Evolutionary conservation across 2,329 filamentous ascomycete genomes (phyloP).

Genomic region (Zymoseptoria crescenta): DNA sequence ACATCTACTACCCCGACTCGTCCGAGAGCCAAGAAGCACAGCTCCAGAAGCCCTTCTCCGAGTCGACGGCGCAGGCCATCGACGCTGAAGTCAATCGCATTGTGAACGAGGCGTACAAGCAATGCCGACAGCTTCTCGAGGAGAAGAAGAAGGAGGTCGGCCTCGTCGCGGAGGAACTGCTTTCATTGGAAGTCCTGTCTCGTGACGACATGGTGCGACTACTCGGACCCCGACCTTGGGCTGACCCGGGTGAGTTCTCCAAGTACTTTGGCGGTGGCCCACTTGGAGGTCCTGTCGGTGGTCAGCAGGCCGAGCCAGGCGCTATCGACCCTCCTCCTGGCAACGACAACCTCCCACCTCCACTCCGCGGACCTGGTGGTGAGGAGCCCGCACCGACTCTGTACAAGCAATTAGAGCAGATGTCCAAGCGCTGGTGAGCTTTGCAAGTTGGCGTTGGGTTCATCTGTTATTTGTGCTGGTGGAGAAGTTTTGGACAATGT

Average conservation of each 20-base stretch:
- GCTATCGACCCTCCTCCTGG: slow-evolving; percentile 10
- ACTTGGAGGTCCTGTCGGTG: slow-evolving; percentile 10
- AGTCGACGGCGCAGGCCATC: slow-evolving; percentile 86
- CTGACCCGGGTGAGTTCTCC: slow-evolving; percentile 78
- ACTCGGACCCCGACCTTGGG: slow-evolving; percentile 74
- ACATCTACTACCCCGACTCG: slow-evolving; percentile 73
- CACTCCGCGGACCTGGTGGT: slow-evolving; percentile 13
- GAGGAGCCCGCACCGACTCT: slow-evolving; percentile 23
- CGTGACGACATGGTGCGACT: slow-evolving; percentile 88
- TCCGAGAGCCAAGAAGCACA: slow-evolving; percentile 46
- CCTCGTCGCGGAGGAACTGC: slow-evolving; percentile 82
- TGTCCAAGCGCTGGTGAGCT: slow-evolving; percentile 12
- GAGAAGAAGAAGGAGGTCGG: slow-evolving; percentile 85
- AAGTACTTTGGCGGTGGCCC: slow-evolving; percentile 67
- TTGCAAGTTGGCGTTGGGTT: neutral
- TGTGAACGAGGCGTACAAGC: slow-evolving; percentile 83
- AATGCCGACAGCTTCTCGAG: slow-evolving; percentile 74
- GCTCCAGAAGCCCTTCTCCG: slow-evolving; percentile 90
- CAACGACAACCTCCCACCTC: slow-evolving; percentile 14
- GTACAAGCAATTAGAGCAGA: slow-evolving; percentile 20
- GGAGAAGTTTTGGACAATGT: neutral
- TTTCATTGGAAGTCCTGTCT: slow-evolving; percentile 83
- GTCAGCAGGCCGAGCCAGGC: slow-evolving; percentile 8
- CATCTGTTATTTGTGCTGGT: neutral
- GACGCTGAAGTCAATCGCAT: slow-evolving; percentile 87